Conservation (phyloP, 352 stramenopile genomes). For the Hyaloperonospora arabidopsidis region DNA sequence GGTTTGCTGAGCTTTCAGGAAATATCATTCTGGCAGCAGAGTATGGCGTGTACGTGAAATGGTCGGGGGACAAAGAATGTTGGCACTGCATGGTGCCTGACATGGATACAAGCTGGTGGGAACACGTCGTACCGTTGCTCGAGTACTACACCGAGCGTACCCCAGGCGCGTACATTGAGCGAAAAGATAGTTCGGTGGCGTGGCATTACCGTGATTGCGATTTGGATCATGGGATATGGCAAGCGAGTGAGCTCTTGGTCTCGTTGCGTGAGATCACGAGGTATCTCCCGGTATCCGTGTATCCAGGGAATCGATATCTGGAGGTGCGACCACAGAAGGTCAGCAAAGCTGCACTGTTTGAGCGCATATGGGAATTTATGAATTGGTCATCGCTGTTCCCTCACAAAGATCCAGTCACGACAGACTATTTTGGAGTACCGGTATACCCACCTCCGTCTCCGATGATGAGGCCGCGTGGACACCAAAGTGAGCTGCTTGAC, state of each 20-base stretch:
- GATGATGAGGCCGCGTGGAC: slow-evolving; percentile 35
- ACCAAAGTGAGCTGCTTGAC: slow-evolving; percentile 9
- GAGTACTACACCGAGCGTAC: slow-evolving; percentile 83
- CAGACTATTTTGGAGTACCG: slow-evolving; percentile 63
- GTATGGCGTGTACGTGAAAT: slow-evolving; percentile 79
- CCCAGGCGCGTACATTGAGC: slow-evolving; percentile 75
- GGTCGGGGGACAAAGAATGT: slow-evolving; percentile 44
- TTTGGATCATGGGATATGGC: slow-evolving; percentile 80
- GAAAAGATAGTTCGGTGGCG: slow-evolving; percentile 77
- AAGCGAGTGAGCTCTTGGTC: slow-evolving; percentile 85
- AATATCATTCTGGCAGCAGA: slow-evolving; percentile 66
- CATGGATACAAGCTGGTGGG: slow-evolving; percentile 75
- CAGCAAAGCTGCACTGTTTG: slow-evolving; percentile 73
- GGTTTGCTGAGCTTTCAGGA: slow-evolving; percentile 59
- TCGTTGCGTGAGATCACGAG: slow-evolving; percentile 68
- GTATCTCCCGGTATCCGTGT: slow-evolving; percentile 64
- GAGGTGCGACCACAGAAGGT: slow-evolving; percentile 75
- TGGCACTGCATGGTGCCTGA: slow-evolving; percentile 80
- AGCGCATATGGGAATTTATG: slow-evolving; percentile 82
- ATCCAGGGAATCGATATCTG: slow-evolving; percentile 62
- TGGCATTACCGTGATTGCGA: slow-evolving; percentile 89
- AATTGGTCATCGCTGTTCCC: slow-evolving; percentile 62
- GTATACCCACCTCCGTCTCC: slow-evolving; percentile 41
- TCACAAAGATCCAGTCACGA: slow-evolving; percentile 53
- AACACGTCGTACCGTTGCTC: slow-evolving; percentile 65